These are phyloP conservation scores for Lichtheimia ornata DNA, from an alignment of 371 early-diverging fungal species.

Conservation along the genomic window DNA sequence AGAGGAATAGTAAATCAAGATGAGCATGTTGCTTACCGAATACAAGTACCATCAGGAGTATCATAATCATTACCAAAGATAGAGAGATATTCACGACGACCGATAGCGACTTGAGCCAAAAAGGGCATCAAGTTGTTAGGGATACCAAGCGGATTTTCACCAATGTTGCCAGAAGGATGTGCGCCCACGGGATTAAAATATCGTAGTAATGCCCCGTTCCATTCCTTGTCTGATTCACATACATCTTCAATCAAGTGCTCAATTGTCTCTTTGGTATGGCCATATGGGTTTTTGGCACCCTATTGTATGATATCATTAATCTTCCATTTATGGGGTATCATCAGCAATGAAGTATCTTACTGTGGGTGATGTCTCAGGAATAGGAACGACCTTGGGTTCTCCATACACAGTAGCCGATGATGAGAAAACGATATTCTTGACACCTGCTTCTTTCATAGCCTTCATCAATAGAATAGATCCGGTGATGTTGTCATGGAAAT, in stretches of 20 bases:
- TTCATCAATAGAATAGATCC: constrained; percentile 69
- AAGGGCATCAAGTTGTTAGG: constrained; percentile 92
- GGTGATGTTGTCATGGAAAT: constrained; percentile 78
- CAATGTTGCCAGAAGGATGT: constrained; percentile 83
- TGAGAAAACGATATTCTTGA: constrained; percentile 77
- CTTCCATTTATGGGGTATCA: neutral
- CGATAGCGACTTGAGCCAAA: constrained; percentile 80
- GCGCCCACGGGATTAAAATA: constrained; percentile 94
- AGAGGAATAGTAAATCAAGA: neutral
- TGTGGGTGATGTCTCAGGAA: constrained; percentile 58
- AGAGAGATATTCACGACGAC: constrained; percentile 68
- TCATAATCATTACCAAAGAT: constrained; percentile 86
- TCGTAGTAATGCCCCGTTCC: constrained; percentile 76
- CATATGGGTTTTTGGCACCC: constrained; percentile 81
- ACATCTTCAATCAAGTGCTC: constrained; percentile 81
- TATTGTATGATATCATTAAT: constrained; percentile 8
- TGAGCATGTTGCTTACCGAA: constrained; percentile 53
- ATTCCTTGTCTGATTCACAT: constrained; percentile 59
- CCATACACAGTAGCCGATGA: constrained; percentile 81
- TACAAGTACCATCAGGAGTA: constrained; percentile 85
- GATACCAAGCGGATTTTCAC: constrained; percentile 83
- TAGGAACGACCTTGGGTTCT: constrained; percentile 52
- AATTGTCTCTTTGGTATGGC: constrained; percentile 82
- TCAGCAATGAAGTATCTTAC: constrained; percentile 19
- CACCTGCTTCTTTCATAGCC: constrained; percentile 61